phyloP scores from a whole-genome alignment of 2,329 filamentous ascomycete genomes.

The Dryadomyces sulphureus region DNA sequence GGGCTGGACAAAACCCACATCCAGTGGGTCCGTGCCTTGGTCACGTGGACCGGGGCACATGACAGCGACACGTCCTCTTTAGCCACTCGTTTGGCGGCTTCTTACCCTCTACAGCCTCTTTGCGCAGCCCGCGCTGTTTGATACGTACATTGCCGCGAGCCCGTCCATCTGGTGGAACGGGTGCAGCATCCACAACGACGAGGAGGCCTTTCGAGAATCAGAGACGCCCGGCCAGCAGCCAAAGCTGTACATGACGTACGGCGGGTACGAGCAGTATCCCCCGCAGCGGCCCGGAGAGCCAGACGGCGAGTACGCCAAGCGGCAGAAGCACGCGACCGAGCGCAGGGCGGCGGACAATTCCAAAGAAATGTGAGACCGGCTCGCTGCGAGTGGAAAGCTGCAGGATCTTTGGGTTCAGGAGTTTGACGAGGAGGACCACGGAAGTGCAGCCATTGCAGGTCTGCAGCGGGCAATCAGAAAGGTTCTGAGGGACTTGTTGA shows the following conservation, averaged over 20 bases:
- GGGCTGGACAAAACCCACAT: no score
- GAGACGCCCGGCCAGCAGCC: background rate
- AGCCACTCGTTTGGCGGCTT: constrained; percentile 9
- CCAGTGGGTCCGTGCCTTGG: no score
- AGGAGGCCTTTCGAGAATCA: background rate
- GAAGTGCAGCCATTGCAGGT: constrained; percentile 2
- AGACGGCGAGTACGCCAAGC: constrained; percentile 2
- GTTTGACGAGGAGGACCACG: constrained; percentile 7
- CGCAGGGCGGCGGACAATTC: constrained; percentile 2
- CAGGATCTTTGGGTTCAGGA: constrained; percentile 4
- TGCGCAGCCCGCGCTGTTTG: constrained; percentile 7
- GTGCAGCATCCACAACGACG: constrained; percentile 1
- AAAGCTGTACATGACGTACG: constrained; percentile 6
- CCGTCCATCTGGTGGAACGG: constrained; percentile 9
- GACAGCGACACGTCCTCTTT: constrained; percentile 3
- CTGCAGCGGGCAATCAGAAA: constrained; percentile 6
- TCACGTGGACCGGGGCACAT: background rate
- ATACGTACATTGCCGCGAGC: constrained; percentile 5
- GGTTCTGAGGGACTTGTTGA: constrained; percentile 4
- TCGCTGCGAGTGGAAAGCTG: background rate
- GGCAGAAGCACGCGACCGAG: background rate
- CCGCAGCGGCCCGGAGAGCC: constrained; percentile 3
- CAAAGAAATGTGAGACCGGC: background rate
- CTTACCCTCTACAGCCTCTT: constrained; percentile 6
- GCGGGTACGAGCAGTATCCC: constrained; percentile 4